Conservation (phyloP, 2,329 filamentous ascomycete species). For the Sporothrix protearum region DNA sequence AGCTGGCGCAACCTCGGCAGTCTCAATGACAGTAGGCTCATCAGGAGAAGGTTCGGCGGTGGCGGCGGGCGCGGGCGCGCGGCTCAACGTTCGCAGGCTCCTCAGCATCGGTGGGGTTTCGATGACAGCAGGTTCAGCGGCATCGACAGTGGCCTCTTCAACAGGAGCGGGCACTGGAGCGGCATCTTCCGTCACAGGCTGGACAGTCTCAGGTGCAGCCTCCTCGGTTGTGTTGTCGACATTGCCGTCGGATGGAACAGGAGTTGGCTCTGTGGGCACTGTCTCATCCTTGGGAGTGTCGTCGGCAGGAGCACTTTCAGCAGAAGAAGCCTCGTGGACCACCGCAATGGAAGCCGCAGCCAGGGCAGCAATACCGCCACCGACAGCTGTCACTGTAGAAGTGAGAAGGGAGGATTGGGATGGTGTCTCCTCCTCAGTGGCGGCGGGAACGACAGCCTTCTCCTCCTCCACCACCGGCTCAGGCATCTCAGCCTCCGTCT, state of each 20-base stretch:
- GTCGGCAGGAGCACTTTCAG: neutral
- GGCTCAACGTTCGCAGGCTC: neutral
- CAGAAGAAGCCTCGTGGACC: neutral
- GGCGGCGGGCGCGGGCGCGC: neutral
- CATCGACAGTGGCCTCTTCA: neutral
- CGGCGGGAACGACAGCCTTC: neutral
- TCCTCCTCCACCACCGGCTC: neutral
- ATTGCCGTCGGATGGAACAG: neutral
- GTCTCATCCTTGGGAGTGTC: neutral
- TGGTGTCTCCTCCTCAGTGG: neutral
- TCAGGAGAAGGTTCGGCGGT: too few relatives aligned
- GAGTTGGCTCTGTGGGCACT: neutral
- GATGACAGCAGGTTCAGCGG: neutral
- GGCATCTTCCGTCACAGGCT: neutral
- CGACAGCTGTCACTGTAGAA: neutral
- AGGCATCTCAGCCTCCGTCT: neutral
- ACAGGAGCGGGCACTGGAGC: neutral
- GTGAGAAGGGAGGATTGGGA: neutral
- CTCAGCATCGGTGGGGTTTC: neutral
- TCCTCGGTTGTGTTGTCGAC: neutral
- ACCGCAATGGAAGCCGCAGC: neutral
- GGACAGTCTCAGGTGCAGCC: neutral
- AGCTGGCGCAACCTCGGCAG: neutral
- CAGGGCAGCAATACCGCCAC: neutral
- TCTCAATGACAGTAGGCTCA: neutral